phyloP scores from a whole-genome alignment of 73 alveolate genomes.

The Tetrahymena borealis region DNA sequence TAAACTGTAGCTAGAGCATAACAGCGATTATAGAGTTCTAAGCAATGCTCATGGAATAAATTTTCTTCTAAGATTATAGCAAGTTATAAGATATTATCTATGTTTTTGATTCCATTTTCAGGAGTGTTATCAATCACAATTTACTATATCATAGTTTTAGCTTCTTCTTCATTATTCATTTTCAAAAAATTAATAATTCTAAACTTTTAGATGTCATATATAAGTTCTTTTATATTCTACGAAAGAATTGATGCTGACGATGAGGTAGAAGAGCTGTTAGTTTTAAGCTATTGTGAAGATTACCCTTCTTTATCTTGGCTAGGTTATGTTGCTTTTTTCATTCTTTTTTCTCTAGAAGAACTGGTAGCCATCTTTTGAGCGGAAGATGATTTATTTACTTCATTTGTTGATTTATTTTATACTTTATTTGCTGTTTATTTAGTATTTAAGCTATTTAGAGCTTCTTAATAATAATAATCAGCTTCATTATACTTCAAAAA shows the following conservation, averaged over 20 bases:
- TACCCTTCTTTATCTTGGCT: background rate
- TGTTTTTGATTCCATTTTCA: background rate
- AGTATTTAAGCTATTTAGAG: background rate
- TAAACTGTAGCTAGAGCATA: background rate
- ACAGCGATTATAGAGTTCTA: background rate
- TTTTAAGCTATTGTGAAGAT: background rate
- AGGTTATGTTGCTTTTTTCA: background rate
- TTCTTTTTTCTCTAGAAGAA: background rate
- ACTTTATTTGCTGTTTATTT: too few relatives aligned
- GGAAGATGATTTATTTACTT: background rate
- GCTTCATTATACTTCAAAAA: background rate
- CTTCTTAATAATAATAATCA: background rate
- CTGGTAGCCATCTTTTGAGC: background rate
- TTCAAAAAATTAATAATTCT: background rate
- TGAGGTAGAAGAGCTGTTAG: background rate
- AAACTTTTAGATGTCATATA: background rate
- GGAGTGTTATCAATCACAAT: background rate
- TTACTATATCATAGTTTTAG: background rate
- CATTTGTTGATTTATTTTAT: background rate
- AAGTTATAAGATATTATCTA: background rate
- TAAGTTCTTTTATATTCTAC: background rate
- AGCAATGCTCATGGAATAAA: background rate
- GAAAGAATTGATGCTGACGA: background rate
- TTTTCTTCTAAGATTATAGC: background rate
- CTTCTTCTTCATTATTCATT: background rate